A percentile compares a stretch with the other conserved stretches of the same genome.
Evolutionary conservation across 2,329 filamentous ascomycete genomes (phyloP).

Genomic region (Trichophyton rubrum): DNA sequence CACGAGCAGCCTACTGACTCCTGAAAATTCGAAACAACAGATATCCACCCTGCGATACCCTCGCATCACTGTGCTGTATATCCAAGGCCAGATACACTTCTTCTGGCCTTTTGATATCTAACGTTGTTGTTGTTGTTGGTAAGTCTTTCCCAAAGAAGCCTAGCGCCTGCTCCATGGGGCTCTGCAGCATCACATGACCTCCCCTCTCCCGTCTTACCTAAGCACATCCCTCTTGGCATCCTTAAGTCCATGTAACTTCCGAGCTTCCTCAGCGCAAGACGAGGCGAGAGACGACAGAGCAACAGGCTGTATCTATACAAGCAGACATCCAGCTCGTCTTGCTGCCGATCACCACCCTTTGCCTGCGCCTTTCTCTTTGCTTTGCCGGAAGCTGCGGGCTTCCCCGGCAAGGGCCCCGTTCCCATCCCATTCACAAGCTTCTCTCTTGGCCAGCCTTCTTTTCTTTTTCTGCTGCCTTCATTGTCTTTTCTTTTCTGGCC

Average conservation of each 20-base stretch:
- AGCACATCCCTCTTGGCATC: background rate
- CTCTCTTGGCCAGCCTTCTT: slow-evolving; percentile 9
- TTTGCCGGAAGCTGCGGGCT: background rate
- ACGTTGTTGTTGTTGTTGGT: background rate
- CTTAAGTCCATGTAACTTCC: background rate
- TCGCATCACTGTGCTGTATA: background rate
- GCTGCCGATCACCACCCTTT: background rate
- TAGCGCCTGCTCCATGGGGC: background rate
- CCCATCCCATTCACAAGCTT: background rate
- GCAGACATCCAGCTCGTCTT: background rate
- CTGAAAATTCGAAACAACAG: background rate
- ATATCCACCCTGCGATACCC: background rate
- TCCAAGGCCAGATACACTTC: background rate
- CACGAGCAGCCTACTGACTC: no score
- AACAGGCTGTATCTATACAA: background rate
- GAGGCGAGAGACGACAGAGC: background rate
- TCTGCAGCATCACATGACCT: background rate
- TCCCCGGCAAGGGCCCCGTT: background rate
- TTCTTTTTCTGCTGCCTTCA: slow-evolving; percentile 4
- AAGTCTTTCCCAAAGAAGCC: background rate
- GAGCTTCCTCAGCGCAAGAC: background rate
- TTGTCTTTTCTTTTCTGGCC: slow-evolving; percentile 6
- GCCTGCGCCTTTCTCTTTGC: background rate
- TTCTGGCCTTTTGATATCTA: background rate
- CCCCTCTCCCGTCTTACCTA: background rate